Evolutionary conservation across 2,329 filamentous ascomycete genomes (phyloP), one percentile per base, ranked within the genome.

Genomic region (Trichoderma semiorbis): DNA sequence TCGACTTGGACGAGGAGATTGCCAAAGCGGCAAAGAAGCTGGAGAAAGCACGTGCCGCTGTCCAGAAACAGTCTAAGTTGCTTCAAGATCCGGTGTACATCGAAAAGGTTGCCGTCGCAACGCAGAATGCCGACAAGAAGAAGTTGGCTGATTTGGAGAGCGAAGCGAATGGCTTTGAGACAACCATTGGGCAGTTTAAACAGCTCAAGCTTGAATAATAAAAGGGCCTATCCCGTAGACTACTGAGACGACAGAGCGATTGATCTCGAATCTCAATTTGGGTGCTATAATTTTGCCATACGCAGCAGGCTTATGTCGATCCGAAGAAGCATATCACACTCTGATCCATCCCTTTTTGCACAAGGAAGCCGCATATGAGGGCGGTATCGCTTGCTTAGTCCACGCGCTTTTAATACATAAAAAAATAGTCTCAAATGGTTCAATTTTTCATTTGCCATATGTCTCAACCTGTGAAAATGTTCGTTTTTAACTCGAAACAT

Each of bases 181-280:
- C 43, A 21, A 50, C 43, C 0, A 50, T 50, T 21, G 43, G 12
- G 5, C 43, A 50, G n/a, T 50, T 50, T 21, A 50, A 3, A 10
- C 43, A 21, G 43, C 43, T 50, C 6, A 50, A 50, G 3, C 43
- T 50, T 10, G 43, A 50, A 1, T 21, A 12, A 50, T 0, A 12
- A 12, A 6, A 2, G 8, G 10, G 2, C 2, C 2, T 11, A n/a
- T 47, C 5, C 18, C 10, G 0, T 11, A 21, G 18, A 4, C 3
- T 1, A 5, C 21, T 47, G 11, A 2, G 43, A 21, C 0, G 0
- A 8, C 4, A 47, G 7, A 47, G 3, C 4, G 10, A 11, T 47
- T 5, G n/a, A 47, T 1, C 39, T 7, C 7, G 3, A 43, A 43
- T n/a, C 12, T n/a, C n/a, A n/a, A n/a, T n/a, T n/a, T n/a, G n/a